Evolutionary conservation across 306 rosid genomes (phyloP).

Genomic region (Cicer chorassanicum): DNA sequence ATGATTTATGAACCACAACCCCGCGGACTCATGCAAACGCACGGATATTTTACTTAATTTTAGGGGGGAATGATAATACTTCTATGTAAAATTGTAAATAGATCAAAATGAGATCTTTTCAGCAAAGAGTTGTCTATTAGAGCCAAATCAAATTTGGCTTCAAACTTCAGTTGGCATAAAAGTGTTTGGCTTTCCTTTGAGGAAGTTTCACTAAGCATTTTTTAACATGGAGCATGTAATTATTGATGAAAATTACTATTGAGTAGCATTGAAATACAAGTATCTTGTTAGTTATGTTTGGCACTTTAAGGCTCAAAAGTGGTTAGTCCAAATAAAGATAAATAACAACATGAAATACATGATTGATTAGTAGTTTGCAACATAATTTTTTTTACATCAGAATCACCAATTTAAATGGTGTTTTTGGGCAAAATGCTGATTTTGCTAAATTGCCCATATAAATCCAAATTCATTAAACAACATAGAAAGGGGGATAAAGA

Average conservation of each 20-base stretch:
- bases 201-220: too few relatives aligned
- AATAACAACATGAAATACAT: conserved; percentile 16
- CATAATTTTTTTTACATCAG: conserved; percentile 47
- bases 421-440: conserved; percentile 49
- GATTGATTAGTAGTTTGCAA: conserved; percentile 31
- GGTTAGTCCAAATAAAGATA: conserved; percentile 6
- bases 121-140: too few relatives aligned
- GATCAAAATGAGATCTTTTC: too few relatives aligned
- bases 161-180: neutral
- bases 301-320: neutral
- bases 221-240: neutral
- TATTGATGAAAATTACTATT: neutral
- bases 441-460: conserved; percentile 46
- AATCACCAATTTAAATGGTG: conserved; percentile 45
- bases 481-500: conserved; percentile 44
- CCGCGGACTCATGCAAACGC: too few relatives aligned
- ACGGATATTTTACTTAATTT: too few relatives aligned
- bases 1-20: too few relatives aligned
- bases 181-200: neutral
- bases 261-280: neutral
- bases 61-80: too few relatives aligned
- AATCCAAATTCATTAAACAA: conserved; percentile 53
- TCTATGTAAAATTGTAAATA: too few relatives aligned
- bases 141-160: neutral
- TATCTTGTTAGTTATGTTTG: neutral